phyloP scores from a whole-genome alignment of 495 filamentous ascomycete species.

The Filosporella fistucella region DNA sequence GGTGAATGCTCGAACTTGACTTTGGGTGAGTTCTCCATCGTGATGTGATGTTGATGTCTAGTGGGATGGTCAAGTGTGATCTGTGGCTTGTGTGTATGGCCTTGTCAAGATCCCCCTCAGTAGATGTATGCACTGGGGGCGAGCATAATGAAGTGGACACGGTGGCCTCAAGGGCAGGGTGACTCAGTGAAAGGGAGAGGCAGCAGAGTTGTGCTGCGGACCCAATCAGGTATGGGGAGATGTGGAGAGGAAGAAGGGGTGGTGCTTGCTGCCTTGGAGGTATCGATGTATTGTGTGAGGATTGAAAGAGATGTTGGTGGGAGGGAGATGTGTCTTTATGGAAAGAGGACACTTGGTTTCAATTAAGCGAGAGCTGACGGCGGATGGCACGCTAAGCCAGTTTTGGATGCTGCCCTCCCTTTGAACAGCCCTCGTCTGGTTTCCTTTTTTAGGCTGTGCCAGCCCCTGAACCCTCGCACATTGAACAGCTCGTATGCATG shows the following conservation, averaged over 20 bases:
- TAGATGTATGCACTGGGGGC: background rate
- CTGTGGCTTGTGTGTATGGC: background rate
- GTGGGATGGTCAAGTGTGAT: background rate
- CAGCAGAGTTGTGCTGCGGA: background rate
- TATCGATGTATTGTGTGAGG: background rate
- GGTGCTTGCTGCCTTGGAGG: background rate
- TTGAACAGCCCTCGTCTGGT: too few relatives aligned
- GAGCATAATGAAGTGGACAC: conserved; percentile 1
- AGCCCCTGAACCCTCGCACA: too few relatives aligned
- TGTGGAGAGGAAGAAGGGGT: background rate
- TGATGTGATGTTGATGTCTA: conserved; percentile 10
- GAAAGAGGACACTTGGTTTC: conserved; percentile 9
- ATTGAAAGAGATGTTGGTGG: background rate
- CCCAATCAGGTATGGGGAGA: background rate
- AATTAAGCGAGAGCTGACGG: background rate
- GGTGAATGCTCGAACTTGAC: conserved; percentile 27
- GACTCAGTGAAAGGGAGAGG: background rate
- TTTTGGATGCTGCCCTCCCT: too few relatives aligned
- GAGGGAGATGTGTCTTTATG: conserved; percentile 12
- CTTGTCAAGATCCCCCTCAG: background rate
- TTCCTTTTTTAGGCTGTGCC: too few relatives aligned
- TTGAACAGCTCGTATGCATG: too few relatives aligned
- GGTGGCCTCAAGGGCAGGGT: background rate
- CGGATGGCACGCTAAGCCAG: too few relatives aligned
- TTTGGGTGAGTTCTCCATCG: conserved; percentile 9